phyloP scores from a whole-genome alignment of 768 basidiomycete species.

The Boletus edulis region DNA sequence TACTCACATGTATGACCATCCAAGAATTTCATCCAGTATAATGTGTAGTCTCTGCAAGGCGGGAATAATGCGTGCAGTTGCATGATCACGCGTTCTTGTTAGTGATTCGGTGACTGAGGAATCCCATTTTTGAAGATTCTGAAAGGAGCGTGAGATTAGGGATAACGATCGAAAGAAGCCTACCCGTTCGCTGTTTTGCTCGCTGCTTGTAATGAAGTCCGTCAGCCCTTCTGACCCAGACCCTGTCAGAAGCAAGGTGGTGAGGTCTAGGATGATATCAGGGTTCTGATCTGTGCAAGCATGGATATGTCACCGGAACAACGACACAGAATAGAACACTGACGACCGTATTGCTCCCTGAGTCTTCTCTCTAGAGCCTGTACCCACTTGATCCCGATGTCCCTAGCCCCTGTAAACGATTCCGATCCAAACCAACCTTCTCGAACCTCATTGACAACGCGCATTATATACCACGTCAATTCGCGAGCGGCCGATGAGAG shows the following conservation, averaged over 20 bases:
- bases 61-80: conserved; percentile 66
- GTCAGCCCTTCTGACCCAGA: conserved; percentile 64
- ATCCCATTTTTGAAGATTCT: conserved; percentile 87
- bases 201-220: conserved; percentile 75
- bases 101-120: conserved; percentile 67
- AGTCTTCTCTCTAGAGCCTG: conserved; percentile 61
- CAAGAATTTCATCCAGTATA: conserved; percentile 72
- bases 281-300: conserved; percentile 51
- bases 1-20: conserved; percentile 73
- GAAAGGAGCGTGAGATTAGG: conserved; percentile 21
- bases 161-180: conserved; percentile 17
- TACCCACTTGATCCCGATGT: conserved; percentile 73
- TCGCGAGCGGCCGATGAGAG: conserved; percentile 69
- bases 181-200: conserved; percentile 83
- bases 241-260: conserved; percentile 67
- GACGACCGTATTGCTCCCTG: conserved; percentile 65
- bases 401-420: conserved; percentile 61
- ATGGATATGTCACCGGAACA: conserved; percentile 11
- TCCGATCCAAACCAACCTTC: conserved; percentile 72
- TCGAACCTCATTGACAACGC: conserved; percentile 71
- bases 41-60: conserved; percentile 77
- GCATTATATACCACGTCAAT: conserved; percentile 67
- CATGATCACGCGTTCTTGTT: conserved; percentile 67
- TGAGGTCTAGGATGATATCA: conserved; percentile 68
- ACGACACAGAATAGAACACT: conserved; percentile 25